These are phyloP conservation scores for Brassica balearica DNA, from an alignment of 441 rosid species.

Conservation along the genomic window DNA sequence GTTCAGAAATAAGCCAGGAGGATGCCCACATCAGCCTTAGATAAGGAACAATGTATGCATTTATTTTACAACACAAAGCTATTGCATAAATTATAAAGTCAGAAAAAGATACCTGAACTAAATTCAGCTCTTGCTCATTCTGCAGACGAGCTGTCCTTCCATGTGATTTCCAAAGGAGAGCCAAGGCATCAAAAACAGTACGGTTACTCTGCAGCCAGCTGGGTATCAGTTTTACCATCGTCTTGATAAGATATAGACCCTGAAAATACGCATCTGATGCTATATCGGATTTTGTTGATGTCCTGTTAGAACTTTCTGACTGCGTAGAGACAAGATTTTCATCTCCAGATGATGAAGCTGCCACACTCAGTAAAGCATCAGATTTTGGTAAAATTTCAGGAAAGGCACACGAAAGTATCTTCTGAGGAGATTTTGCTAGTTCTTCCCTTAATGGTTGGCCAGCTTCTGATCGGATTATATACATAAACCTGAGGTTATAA, in stretches of 20 bases:
- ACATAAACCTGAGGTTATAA: slow-evolving; percentile 81
- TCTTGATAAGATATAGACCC: slow-evolving; percentile 93
- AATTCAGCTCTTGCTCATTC: slow-evolving; percentile 92
- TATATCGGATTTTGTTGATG: slow-evolving; percentile 52
- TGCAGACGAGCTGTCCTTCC: slow-evolving; percentile 87
- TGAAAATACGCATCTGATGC: slow-evolving; percentile 87
- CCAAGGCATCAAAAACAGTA: slow-evolving; percentile 83
- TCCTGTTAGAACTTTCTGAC: slow-evolving; percentile 56
- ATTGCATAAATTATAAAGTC: slow-evolving; percentile 21
- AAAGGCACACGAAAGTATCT: slow-evolving; percentile 89
- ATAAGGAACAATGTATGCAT: slow-evolving; percentile 25
- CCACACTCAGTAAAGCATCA: slow-evolving; percentile 55
- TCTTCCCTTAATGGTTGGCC: slow-evolving; percentile 98
- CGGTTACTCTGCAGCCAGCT: slow-evolving; percentile 93
- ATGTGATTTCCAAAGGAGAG: slow-evolving; percentile 92
- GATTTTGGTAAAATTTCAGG: slow-evolving; percentile 77
- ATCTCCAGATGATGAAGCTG: slow-evolving; percentile 67
- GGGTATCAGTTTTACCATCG: slow-evolving; percentile 88
- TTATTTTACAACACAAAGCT: slow-evolving; percentile 30
- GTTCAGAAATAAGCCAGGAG: slow-evolving; percentile 28
- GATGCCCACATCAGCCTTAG: slow-evolving; percentile 26
- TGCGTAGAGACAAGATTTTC: slow-evolving; percentile 57
- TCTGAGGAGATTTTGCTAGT: slow-evolving; percentile 93
- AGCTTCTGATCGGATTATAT: slow-evolving; percentile 89
- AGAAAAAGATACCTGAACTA: slow-evolving; percentile 71